Evolutionary conservation across 2,329 filamentous ascomycete genomes (phyloP).

Genomic region (Rhinocladiella mackenziei): DNA sequence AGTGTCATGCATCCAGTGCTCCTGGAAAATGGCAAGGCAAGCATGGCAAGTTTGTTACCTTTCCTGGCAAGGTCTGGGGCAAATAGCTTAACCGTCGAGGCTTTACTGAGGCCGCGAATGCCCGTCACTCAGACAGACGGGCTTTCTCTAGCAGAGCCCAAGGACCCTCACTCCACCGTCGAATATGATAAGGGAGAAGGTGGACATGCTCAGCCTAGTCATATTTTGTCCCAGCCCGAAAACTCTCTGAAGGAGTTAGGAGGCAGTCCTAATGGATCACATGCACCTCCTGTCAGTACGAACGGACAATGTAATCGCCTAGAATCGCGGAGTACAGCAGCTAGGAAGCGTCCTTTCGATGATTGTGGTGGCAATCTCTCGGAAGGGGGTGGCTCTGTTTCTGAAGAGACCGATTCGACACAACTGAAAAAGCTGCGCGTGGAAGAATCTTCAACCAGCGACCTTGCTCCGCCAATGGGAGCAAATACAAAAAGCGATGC

Average conservation of each 20-base stretch:
- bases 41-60: slow-evolving; percentile 71
- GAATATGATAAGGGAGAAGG: slow-evolving; percentile 6
- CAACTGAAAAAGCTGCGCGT: not conserved
- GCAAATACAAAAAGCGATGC: not conserved
- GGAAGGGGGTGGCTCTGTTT: too few relatives aligned
- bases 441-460: not conserved
- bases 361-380: slow-evolving; percentile 23
- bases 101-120: slow-evolving; percentile 57
- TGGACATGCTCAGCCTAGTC: slow-evolving; percentile 1
- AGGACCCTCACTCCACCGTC: not conserved
- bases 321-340: too few relatives aligned
- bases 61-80: slow-evolving; percentile 66
- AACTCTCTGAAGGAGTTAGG: slow-evolving; percentile 44
- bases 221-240: slow-evolving; percentile 44
- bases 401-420: too few relatives aligned
- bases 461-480: not conserved
- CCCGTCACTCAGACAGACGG: slow-evolving; percentile 37
- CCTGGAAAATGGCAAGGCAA: slow-evolving; percentile 57
- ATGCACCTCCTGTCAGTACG: too few relatives aligned
- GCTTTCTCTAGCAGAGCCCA: not conserved
- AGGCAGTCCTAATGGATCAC: slow-evolving; percentile 39
- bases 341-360: not conserved
- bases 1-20: slow-evolving; percentile 76
- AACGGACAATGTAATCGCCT: not conserved
- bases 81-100: slow-evolving; percentile 56